Conservation (phyloP, 2,329 filamentous ascomycete genomes). For the Fusarium armeniacum region DNA sequence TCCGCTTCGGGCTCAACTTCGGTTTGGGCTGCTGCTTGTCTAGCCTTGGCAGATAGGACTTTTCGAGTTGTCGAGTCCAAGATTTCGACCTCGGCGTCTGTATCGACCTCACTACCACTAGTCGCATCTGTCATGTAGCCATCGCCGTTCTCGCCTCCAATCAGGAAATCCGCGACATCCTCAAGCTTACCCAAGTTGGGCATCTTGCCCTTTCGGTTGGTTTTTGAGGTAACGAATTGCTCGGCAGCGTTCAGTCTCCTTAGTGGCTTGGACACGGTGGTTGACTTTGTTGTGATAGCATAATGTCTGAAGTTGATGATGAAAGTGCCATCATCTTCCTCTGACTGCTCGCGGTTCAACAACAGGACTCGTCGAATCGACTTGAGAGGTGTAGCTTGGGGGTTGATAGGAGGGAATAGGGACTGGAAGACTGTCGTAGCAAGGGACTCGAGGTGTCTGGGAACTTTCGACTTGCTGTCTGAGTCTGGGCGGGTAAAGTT, state of each 20-base stretch:
- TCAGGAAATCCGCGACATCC: conserved; percentile 94
- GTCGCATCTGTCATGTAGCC: conserved; percentile 88
- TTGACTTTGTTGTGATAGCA: conserved; percentile 90
- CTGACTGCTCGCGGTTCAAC: conserved; percentile 81
- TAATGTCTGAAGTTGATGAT: conserved; percentile 92
- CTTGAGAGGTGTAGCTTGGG: conserved; percentile 87
- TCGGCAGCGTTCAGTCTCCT: conserved; percentile 88
- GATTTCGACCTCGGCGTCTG: conserved; percentile 95
- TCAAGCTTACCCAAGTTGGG: conserved; percentile 92
- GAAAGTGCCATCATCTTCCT: conserved; percentile 76
- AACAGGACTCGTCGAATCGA: conserved; percentile 94
- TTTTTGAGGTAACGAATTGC: conserved; percentile 74
- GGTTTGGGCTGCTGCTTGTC: conserved; percentile 57
- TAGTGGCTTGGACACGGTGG: conserved; percentile 86
- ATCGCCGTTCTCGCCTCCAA: conserved; percentile 80
- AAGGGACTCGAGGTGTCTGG: conserved; percentile 92
- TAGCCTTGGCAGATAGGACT: conserved; percentile 68
- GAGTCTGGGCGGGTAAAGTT: conserved; percentile 82
- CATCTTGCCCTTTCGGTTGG: conserved; percentile 75
- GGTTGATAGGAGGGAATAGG: conserved; percentile 95
- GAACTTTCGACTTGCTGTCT: conserved; percentile 77
- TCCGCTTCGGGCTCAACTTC: conserved; percentile 62
- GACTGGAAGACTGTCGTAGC: conserved; percentile 96
- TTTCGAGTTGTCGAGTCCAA: conserved; percentile 73
- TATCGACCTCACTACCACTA: conserved; percentile 92